A percentile compares a stretch with the other conserved stretches of the same genome.
These are phyloP conservation scores for Talaromyces proteolyticus DNA, from an alignment of 495 filamentous ascomycete species.

Conservation along the genomic window DNA sequence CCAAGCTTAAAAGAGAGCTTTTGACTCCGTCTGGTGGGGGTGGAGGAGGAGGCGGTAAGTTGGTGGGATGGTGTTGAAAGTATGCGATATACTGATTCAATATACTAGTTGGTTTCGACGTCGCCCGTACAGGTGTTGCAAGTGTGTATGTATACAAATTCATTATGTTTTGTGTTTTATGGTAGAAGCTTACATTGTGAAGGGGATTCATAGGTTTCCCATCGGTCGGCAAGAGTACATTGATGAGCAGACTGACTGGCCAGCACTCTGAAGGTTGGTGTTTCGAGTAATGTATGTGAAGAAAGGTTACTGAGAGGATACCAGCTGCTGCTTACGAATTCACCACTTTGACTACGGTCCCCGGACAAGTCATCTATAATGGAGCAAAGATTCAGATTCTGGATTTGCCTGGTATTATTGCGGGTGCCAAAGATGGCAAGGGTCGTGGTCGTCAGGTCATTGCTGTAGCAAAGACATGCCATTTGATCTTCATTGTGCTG, in stretches of 20 bases:
- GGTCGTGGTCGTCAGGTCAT: conserved; percentile 98
- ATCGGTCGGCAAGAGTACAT: conserved; percentile 94
- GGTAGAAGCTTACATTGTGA: conserved; percentile 10
- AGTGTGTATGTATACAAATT: conserved; percentile 65
- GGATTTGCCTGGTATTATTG: conserved; percentile 97
- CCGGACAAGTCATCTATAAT: conserved; percentile 94
- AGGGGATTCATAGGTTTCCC: conserved; percentile 72
- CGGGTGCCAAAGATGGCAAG: conserved; percentile 97
- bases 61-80: background rate
- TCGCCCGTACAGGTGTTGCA: conserved; percentile 95
- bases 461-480: conserved; percentile 96
- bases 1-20: conserved; percentile 93
- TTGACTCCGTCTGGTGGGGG: conserved; percentile 78
- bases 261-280: conserved; percentile 81
- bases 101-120: conserved; percentile 79
- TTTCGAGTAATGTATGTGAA: background rate
- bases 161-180: background rate
- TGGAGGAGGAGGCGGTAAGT: conserved; percentile 72
- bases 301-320: conserved; percentile 11
- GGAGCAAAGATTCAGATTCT: conserved; percentile 98
- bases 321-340: conserved; percentile 93
- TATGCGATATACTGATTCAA: conserved; percentile 15
- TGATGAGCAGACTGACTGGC: conserved; percentile 91
- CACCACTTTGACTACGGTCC: conserved; percentile 95
- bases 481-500: conserved; percentile 97